Evolutionary conservation across 2,329 filamentous ascomycete species (phyloP).

Genomic region (Lachnellula subtilissima): DNA sequence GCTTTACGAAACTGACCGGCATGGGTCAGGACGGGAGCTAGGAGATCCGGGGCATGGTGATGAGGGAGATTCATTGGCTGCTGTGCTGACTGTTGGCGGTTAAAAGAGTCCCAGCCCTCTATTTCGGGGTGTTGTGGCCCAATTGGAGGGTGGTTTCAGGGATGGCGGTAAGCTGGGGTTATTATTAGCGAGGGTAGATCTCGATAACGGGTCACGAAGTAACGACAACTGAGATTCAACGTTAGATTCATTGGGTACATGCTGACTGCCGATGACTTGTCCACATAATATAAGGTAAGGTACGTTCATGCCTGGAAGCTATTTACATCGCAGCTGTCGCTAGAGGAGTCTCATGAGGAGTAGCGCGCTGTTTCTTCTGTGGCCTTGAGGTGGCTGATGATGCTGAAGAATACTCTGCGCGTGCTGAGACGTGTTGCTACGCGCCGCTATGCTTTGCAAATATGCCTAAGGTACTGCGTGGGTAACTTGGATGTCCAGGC

Average conservation of each 20-base stretch:
- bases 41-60: slow-evolving; percentile 3
- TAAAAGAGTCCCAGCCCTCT: slow-evolving; percentile 13
- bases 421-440: slow-evolving; percentile 4
- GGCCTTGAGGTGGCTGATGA: not conserved
- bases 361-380: not conserved
- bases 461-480: not conserved
- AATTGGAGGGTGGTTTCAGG: slow-evolving; percentile 5
- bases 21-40: slow-evolving; percentile 10
- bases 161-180: not conserved
- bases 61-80: slow-evolving; percentile 13
- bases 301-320: not conserved
- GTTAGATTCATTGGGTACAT: not conserved
- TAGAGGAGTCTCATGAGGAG: not conserved
- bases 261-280: not conserved
- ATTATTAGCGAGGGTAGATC: not conserved
- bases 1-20: slow-evolving; percentile 22
- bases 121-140: slow-evolving; percentile 8
- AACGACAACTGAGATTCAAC: not conserved
- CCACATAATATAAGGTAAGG: not conserved
- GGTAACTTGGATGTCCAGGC: not conserved
- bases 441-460: not conserved
- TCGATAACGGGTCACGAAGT: not conserved
- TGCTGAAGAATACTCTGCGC: slow-evolving; percentile 1
- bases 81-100: slow-evolving; percentile 13
- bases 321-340: not conserved